Conservation (phyloP, 192 early-diverging fungal species). For the Coemansia sp. region DNA sequence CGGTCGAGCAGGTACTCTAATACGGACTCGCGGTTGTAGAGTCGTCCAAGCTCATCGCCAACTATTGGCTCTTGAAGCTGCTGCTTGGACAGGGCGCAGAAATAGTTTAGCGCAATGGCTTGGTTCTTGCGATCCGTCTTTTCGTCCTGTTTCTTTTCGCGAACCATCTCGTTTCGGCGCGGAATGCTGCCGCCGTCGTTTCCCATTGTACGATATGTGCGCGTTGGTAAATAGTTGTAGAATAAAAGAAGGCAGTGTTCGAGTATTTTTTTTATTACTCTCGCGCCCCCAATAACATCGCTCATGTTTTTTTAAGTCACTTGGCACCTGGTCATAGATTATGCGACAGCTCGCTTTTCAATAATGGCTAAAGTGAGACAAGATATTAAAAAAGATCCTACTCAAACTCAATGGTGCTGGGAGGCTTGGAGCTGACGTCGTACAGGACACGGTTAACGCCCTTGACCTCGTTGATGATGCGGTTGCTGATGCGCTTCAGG, state of each 20-base stretch:
- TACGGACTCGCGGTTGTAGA: conserved; percentile 77
- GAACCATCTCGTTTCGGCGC: conserved; percentile 54
- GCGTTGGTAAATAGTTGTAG: too few relatives aligned
- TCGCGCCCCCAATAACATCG: not conserved
- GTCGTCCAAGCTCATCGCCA: conserved; percentile 61
- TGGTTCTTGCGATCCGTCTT: conserved; percentile 28
- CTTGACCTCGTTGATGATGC: conserved; percentile 99
- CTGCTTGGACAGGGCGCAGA: conserved; percentile 49
- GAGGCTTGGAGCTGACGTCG: conserved; percentile 97
- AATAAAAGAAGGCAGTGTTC: too few relatives aligned
- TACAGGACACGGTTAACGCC: conserved; percentile 98
- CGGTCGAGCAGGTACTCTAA: conserved; percentile 63
- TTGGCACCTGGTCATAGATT: not conserved
- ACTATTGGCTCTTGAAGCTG: conserved; percentile 67
- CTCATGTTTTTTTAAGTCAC: not conserved
- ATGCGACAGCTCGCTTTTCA: not conserved
- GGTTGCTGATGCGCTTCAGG: conserved; percentile 89
- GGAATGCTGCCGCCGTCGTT: conserved; percentile 61
- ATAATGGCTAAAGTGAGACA: not conserved
- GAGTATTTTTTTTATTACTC: not conserved
- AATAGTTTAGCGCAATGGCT: conserved; percentile 24
- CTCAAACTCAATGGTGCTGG: conserved; percentile 98
- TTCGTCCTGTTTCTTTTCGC: conserved; percentile 49
- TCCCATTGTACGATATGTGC: conserved; percentile 38
- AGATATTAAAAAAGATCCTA: conserved; percentile 42